Conservation (phyloP, 352 stramenopile genomes). For the Globisporangium solare region DNA sequence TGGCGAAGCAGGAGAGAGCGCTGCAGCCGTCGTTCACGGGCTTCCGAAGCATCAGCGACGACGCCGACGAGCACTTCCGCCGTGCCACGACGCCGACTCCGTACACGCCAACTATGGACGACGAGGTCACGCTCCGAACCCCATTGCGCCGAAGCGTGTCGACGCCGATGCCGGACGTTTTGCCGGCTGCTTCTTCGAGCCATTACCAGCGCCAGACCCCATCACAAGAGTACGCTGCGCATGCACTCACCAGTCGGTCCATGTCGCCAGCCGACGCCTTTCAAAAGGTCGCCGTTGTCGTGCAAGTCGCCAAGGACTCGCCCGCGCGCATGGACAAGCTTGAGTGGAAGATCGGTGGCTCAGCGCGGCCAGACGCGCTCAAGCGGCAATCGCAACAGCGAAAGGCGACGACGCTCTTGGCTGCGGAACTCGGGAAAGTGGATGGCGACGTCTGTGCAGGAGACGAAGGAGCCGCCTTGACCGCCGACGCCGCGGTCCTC, state of each 20-base stretch:
- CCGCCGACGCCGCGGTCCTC: conserved; percentile 13
- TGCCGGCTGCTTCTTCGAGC: neutral
- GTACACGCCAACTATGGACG: neutral
- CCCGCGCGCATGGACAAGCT: conserved; percentile 60
- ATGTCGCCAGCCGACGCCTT: conserved; percentile 56
- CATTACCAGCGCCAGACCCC: conserved; percentile 21
- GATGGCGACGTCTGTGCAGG: neutral
- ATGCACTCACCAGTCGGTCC: conserved; percentile 20
- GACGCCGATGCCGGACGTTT: conserved; percentile 17
- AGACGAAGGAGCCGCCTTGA: neutral
- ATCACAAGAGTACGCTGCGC: conserved; percentile 15
- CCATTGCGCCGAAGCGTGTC: conserved; percentile 32
- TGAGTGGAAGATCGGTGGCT: conserved; percentile 34
- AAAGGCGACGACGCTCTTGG: conserved; percentile 6
- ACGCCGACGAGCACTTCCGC: conserved; percentile 9
- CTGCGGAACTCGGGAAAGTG: conserved; percentile 4
- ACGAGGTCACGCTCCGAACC: conserved; percentile 25
- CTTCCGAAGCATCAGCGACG: conserved; percentile 16
- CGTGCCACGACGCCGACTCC: neutral
- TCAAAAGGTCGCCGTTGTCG: conserved; percentile 44
- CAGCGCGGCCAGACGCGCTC: neutral
- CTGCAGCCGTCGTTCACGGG: conserved; percentile 13
- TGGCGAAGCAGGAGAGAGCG: neutral
- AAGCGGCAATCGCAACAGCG: neutral
- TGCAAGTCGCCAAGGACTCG: conserved; percentile 43